A percentile compares a stretch with the other conserved stretches of the same genome.
These are phyloP conservation scores for Pseudoneurospora amorphoporcata DNA, from an alignment of 495 filamentous ascomycete genomes.

Conservation along the genomic window DNA sequence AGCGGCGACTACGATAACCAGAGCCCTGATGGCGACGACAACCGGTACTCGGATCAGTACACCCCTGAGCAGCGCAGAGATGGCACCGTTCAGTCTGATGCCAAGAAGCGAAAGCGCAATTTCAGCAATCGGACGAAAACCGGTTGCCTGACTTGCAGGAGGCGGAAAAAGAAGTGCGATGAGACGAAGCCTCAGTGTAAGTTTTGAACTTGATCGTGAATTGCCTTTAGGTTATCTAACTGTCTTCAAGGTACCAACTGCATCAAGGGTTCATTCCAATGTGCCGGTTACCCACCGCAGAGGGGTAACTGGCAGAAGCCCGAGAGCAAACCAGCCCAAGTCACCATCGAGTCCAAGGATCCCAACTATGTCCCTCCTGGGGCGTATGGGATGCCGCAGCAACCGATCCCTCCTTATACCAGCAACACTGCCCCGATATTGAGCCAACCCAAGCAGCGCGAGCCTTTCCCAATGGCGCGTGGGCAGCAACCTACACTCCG, in stretches of 20 bases:
- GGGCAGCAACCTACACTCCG: slow-evolving; percentile 37
- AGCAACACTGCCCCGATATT: slow-evolving; percentile 11
- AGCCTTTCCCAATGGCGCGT: slow-evolving; percentile 41
- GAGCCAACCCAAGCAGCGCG: slow-evolving; percentile 32
- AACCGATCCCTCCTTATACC: slow-evolving; percentile 19
- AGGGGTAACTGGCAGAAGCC: slow-evolving; percentile 59
- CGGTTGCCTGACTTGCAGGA: slow-evolving; percentile 89
- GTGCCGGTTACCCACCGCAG: slow-evolving; percentile 78
- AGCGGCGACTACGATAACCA: slow-evolving; percentile 32
- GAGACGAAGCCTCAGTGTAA: slow-evolving; percentile 89
- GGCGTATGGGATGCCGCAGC: slow-evolving; percentile 43
- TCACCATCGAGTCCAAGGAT: slow-evolving; percentile 82
- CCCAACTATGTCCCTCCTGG: slow-evolving; percentile 48
- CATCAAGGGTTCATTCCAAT: slow-evolving; percentile 80
- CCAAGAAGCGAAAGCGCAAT: slow-evolving; percentile 72
- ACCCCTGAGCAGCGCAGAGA: slow-evolving; percentile 38
- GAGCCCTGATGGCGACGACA: slow-evolving; percentile 41
- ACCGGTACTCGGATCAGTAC: slow-evolving; percentile 33
- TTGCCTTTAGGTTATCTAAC: slow-evolving; percentile 6
- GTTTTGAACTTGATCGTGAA: slow-evolving; percentile 14
- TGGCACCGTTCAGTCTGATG: slow-evolving; percentile 52
- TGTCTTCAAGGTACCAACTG: slow-evolving; percentile 74
- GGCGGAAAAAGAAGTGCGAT: slow-evolving; percentile 97
- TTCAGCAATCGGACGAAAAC: slow-evolving; percentile 98
- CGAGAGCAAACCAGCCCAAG: slow-evolving; percentile 49